Base-by-base conservation (phyloP, 108 stramenopile genomes). In the Nannochloropsis gaditana region DNA sequence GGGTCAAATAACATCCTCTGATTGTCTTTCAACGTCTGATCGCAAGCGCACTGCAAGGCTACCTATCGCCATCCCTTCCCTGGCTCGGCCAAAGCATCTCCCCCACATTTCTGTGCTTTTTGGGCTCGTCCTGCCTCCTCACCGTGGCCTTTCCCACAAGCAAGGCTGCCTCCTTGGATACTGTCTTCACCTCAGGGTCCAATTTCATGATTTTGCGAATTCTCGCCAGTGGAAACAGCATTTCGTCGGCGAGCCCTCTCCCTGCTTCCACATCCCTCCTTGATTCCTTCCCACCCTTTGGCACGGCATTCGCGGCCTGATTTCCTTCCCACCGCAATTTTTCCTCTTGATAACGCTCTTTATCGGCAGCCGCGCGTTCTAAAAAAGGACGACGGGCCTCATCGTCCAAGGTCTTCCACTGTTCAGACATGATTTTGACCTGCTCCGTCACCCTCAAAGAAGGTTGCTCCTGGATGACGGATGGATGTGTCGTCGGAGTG, bases 71-170 rank as follows among this genome's bases (percentile, higher is more conserved):
- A 31, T 31, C 31, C 31, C 31, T 31, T 31, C 31, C 31, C 31
- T 31, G 31, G 31, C 31, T 31, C 31, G 31, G 31, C 31, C 31
- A 31, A 31, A 31, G 31, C 31, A 31, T 31, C 31, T 31, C 1
- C 31, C 31, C 31, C 0, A 31, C 31, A 31, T 31, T 31, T 0
- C 31, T 31, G 31, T 31, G 31, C 31, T 31, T 31, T 31, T 31
- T 1, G 31, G 31, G 31, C 31, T 31, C 31, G 31, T 31, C 31
- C 31, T 1, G 31, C 31, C 31, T 73, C 3, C 5, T 73, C 0
- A 73, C 59, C 59, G 59, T 73, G 19, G 59, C 59, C n/a, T 73
- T 73, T 15, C 19, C 59, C 59, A 73, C 59, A n/a, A 73, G 59
- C 59, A 73, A n/a, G 3, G 59, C 59, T n/a, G 59, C 59, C 59